Percentiles rank a stretch among this genome's conserved stretches.
These are phyloP conservation scores for Picea glauca DNA, from an alignment of 75 land plant species.

Conservation along the genomic window DNA sequence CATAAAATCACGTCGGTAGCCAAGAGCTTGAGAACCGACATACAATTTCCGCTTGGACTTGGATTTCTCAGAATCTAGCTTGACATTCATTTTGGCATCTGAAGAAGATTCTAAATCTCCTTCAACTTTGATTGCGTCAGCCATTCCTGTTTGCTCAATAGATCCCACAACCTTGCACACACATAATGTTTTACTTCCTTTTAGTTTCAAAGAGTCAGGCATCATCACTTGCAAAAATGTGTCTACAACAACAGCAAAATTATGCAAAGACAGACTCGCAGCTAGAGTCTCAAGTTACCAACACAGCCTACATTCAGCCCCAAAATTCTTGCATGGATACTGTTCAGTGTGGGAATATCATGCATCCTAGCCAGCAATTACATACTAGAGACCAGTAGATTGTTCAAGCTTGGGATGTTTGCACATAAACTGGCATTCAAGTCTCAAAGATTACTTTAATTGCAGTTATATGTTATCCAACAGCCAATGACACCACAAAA, in stretches of 20 bases:
- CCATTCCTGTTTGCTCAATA: conserved; percentile 57
- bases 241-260: not conserved
- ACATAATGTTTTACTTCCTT: conserved; percentile 1
- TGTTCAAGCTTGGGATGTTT: not conserved
- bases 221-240: not conserved
- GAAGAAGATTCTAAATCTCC: conserved; percentile 36
- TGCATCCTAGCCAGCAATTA: not conserved
- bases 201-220: not conserved
- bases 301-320: not conserved
- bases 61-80: conserved; percentile 43
- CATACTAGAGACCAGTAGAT: not conserved
- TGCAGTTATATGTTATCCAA: not conserved
- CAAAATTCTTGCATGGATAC: not conserved
- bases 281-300: not conserved
- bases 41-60: conserved; percentile 72
- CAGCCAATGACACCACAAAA: not conserved
- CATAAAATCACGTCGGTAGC: conserved; percentile 82
- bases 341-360: not conserved
- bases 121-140: conserved; percentile 47
- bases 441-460: not conserved
- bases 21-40: conserved; percentile 81
- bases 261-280: not conserved
- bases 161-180: conserved; percentile 75
- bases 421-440: not conserved
- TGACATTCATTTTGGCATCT: conserved; percentile 40